Base-by-base conservation (phyloP, 257 asterid species). In the Marsdenia floribunda region DNA sequence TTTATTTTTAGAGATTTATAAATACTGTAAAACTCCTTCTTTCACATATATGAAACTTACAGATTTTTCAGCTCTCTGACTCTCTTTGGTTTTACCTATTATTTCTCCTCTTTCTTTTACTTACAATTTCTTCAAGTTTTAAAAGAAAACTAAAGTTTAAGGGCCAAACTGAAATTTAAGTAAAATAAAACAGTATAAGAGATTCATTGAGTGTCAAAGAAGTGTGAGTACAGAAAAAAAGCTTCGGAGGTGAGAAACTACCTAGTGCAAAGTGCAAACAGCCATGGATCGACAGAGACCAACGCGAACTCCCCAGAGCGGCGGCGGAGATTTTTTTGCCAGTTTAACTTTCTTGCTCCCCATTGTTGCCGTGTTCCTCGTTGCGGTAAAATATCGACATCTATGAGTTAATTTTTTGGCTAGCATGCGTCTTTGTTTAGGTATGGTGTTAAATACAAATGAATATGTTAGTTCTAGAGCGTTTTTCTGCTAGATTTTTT, bases 251-350 rank as follows among this genome's bases (percentile, higher is more conserved):
- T 37, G 46, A 76, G 77, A 33, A 68, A 72, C 21, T 24, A 4
- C 22, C 16, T 35, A 35, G 12, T 19, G 3, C 29, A n/a, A 49
- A 35, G 12, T 19, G 3, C 29, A n/a, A 49, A 42, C 66, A 44
- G 38, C 70, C 74, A 93, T 93, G 98, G 97, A 91, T 65, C 72
- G 88, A 29, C 81, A 52, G 21, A 82, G 63, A 64, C 88, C 84
- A 24, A 79, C 54, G 3, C 73, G 49, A 38, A 80, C 71, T 16
- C 72, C 73, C 19, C 77, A 75, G 52, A 80, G 79, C 61, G 88
- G 84, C 22, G 89, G 89, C 22, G 85, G 85, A n/a, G 94, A 89
- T 71, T 84, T 71, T 70, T 60, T 87, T 16, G 81, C 87, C 73
- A 78, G 85, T 42, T 19, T 90, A 33, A 73, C 83, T n/a, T 84